These are phyloP conservation scores for Orbilia brochopaga DNA, from an alignment of 2,329 filamentous ascomycete species.

Conservation along the genomic window DNA sequence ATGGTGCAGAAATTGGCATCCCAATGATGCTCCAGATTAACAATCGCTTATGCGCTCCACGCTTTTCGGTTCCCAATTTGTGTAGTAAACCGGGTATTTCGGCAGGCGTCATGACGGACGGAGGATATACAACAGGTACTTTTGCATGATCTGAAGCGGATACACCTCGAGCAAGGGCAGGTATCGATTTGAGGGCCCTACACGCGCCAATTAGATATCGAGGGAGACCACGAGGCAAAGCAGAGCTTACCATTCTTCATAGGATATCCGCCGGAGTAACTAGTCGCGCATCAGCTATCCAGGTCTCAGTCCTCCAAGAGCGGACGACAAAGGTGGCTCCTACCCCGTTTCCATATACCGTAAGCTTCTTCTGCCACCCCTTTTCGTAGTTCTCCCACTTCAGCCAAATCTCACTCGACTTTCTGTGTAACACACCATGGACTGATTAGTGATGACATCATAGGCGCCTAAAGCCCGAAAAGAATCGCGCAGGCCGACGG, in stretches of 20 bases:
- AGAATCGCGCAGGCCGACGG: conserved; percentile 12
- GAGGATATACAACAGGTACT: conserved; percentile 78
- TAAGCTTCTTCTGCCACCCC: conserved; percentile 87
- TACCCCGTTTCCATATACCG: conserved; percentile 78
- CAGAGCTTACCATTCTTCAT: conserved; percentile 75
- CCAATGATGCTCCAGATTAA: conserved; percentile 80
- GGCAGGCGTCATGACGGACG: conserved; percentile 69
- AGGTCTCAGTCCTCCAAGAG: not conserved
- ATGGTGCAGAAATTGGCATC: conserved; percentile 81
- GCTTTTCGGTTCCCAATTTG: conserved; percentile 77
- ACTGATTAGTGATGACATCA: conserved; percentile 17
- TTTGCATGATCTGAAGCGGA: conserved; percentile 69
- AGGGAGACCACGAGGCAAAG: too few species aligned
- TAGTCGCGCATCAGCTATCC: conserved; percentile 9
- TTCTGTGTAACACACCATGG: conserved; percentile 19
- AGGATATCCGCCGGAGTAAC: conserved; percentile 84
- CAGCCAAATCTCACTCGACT: conserved; percentile 70
- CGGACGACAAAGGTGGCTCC: not conserved
- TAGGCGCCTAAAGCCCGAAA: not conserved
- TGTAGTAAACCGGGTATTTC: conserved; percentile 71
- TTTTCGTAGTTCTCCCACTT: conserved; percentile 82
- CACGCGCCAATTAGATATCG: conserved; percentile 14
- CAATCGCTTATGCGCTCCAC: conserved; percentile 75
- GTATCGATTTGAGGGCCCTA: conserved; percentile 87
- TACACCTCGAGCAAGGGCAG: conserved; percentile 73